Evolutionary conservation across 768 basidiomycete genomes (phyloP), one percentile per base, ranked within the genome.

Genomic region (Baorangia bicolor): DNA sequence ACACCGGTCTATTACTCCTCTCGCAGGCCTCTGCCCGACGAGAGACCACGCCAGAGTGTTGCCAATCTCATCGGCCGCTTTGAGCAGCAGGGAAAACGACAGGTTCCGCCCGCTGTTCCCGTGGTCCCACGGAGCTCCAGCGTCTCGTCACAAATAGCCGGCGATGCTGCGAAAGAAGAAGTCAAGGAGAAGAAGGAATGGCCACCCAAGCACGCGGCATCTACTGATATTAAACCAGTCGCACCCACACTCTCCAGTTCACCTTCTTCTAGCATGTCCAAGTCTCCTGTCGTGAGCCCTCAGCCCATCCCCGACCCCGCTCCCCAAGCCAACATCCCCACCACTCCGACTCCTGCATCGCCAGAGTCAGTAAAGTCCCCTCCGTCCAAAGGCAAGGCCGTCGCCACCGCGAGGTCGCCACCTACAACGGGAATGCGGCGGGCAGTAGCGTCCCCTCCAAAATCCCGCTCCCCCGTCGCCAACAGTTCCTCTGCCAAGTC

Each of bases 61-160:
- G 92, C 92, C 60, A 94, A 92, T 69, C 86, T 94, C 74, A 94
- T 94, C 66, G 92, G 92, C 49, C 82, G 88, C 55, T 94, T 94
- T 62, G 92, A 94, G 71, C 88, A 83, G 63, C 86, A 90, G 74
- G 85, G 79, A 53, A 92, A 90, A 69, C 82, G 84, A 47, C 80
- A 82, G 62, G 73, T 83, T 5, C 62, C 74, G 11, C 67, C 78
- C 28, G 64, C 64, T 28, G 49, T 61, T 18, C 66, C 79, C 27
- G 47, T 57, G 72, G 79, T 61, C 30, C 77, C 82, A 16, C 81
- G 88, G 56, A 86, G 85, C 61, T 78, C 82, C n/a, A 90, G 85
- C 61, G 86, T 84, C 56, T 73, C 79, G 20, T 87, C 87, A 28
- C 82, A 90, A 61, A 75, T 74, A 51, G 79, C 83, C 9, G 81